phyloP scores from a whole-genome alignment of 2,329 filamentous ascomycete genomes.

The Fusarium falciforme region DNA sequence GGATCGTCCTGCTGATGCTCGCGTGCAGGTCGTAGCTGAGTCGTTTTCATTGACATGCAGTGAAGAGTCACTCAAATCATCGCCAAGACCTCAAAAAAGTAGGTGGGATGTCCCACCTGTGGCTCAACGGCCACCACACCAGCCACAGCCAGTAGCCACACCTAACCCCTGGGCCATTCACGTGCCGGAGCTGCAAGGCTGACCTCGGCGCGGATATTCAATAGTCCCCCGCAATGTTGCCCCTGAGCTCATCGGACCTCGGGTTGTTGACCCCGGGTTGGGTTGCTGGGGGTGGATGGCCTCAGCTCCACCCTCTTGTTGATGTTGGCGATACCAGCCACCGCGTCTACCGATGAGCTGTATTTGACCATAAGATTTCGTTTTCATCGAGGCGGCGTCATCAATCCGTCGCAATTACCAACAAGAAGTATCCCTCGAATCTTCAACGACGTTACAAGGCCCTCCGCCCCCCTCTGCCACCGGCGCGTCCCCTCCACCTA shows the following conservation, averaged over 20 bases:
- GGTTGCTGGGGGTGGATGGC: conserved; percentile 44
- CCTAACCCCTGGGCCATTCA: conserved; percentile 22
- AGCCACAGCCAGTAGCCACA: conserved; percentile 19
- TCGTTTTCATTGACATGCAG: conserved; percentile 35
- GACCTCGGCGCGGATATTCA: conserved; percentile 45
- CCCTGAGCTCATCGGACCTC: conserved; percentile 45
- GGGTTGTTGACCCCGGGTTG: conserved; percentile 32
- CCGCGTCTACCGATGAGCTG: conserved; percentile 40
- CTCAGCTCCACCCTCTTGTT: conserved; percentile 47
- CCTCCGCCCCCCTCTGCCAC: conserved; percentile 32
- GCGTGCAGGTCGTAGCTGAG: conserved; percentile 20
- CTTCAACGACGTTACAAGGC: conserved; percentile 20
- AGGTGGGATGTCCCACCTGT: conserved; percentile 40
- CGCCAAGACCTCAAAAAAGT: conserved; percentile 43
- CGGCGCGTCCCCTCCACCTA: conserved; percentile 36
- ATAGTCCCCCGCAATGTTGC: conserved; percentile 38
- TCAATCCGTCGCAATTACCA: conserved; percentile 19
- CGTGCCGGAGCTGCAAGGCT: conserved; percentile 22
- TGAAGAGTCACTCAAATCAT: conserved; percentile 45
- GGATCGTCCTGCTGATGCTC: conserved; percentile 2
- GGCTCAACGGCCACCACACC: conserved; percentile 21
- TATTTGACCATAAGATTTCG: conserved; percentile 33
- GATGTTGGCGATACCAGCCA: conserved; percentile 46
- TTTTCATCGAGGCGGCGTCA: conserved; percentile 23
- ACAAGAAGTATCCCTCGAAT: not conserved